Evolutionary conservation across 495 filamentous ascomycete genomes (phyloP).

Genomic region (Xanthoparmelia taractica): DNA sequence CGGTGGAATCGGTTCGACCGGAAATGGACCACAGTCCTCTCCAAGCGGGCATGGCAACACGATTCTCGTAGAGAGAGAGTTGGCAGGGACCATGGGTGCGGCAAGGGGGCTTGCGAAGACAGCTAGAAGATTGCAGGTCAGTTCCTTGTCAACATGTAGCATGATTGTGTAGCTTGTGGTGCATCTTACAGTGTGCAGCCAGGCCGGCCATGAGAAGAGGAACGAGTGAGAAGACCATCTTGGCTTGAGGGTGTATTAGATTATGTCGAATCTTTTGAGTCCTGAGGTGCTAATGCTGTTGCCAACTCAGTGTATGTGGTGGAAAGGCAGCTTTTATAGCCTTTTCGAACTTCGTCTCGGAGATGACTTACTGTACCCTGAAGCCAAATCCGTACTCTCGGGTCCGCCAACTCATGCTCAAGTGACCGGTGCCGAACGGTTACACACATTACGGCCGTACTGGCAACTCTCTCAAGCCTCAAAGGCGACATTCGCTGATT

Average conservation of each 20-base stretch:
- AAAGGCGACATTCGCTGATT: not conserved
- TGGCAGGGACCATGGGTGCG: not conserved
- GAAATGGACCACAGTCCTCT: not conserved
- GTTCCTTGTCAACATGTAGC: not conserved
- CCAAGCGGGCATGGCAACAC: not conserved
- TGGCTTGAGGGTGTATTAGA: not conserved
- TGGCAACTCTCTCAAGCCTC: not conserved
- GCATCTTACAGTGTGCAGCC: not conserved
- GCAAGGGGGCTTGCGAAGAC: not conserved
- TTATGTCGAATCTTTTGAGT: not conserved
- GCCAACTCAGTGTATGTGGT: not conserved
- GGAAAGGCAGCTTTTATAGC: not conserved
- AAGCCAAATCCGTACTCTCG: not conserved
- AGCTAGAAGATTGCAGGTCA: not conserved
- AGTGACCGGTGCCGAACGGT: not conserved
- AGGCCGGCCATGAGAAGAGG: not conserved
- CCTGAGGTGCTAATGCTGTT: not conserved
- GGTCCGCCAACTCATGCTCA: too few species aligned
- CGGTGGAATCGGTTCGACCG: not conserved
- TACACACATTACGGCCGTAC: not conserved
- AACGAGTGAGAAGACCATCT: not conserved
- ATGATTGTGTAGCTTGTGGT: not conserved
- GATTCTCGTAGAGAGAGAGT: not conserved
- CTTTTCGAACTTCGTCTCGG: not conserved
- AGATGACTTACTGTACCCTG: not conserved